Conservation (phyloP, 164 flowering plant species). For the Magnolia changhungtana region DNA sequence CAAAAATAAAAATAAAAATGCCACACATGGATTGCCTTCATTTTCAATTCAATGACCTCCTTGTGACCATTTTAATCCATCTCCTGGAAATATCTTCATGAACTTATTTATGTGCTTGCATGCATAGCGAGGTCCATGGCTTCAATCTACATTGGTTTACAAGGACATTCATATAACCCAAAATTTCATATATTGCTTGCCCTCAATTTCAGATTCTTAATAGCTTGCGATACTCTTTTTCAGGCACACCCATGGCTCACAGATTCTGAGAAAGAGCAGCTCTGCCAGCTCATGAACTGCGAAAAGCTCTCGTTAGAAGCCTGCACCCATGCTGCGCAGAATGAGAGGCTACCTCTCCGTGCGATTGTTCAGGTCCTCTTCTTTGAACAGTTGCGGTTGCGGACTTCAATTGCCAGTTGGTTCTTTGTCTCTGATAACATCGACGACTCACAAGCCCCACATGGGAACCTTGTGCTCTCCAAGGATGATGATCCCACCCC, state of each 20-base stretch:
- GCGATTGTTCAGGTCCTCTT: slow-evolving; percentile 65
- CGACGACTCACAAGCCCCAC: slow-evolving; percentile 34
- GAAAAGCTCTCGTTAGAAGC: slow-evolving; percentile 73
- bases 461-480: slow-evolving; percentile 28
- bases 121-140: neutral
- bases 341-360: slow-evolving; percentile 63
- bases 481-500: slow-evolving; percentile 12
- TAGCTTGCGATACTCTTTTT: slow-evolving; percentile 1
- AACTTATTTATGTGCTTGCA: too few species aligned
- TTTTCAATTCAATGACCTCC: too few species aligned
- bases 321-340: slow-evolving; percentile 70
- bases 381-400: slow-evolving; percentile 64
- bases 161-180: neutral
- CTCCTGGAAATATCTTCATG: too few species aligned
- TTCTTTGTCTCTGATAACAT: slow-evolving; percentile 56
- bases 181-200: neutral
- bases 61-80: too few species aligned
- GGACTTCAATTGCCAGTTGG: slow-evolving; percentile 62
- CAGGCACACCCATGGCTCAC: slow-evolving; percentile 71
- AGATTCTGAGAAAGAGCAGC: slow-evolving; percentile 56
- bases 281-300: slow-evolving; percentile 68
- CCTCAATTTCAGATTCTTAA: neutral
- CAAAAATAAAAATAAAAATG: too few species aligned
- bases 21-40: too few species aligned
- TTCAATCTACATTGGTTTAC: neutral